These are phyloP conservation scores for Triticum aestivum DNA, from an alignment of 176 grass and related monocot species.

Conservation along the genomic window DNA sequence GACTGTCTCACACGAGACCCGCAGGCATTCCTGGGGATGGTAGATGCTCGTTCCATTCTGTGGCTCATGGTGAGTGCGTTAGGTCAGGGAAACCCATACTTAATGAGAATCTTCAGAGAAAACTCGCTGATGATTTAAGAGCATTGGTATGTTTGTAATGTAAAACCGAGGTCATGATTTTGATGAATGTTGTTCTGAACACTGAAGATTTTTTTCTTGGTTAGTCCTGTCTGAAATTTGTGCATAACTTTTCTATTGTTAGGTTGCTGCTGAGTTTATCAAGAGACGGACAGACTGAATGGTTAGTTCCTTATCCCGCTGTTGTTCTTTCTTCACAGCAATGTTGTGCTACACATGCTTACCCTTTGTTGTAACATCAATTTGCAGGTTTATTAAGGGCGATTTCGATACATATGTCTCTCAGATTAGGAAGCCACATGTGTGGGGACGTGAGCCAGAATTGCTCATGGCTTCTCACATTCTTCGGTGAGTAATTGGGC, in stretches of 20 bases:
- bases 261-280: slow-evolving; percentile 77
- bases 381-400: slow-evolving; percentile 66
- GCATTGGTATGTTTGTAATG: slow-evolving; percentile 23
- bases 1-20: slow-evolving; percentile 15
- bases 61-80: slow-evolving; percentile 58
- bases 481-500: slow-evolving; percentile 51
- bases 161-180: not conserved
- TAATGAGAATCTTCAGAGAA: slow-evolving; percentile 51
- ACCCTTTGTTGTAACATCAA: not conserved
- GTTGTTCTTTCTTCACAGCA: not conserved
- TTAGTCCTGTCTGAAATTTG: not conserved
- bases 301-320: slow-evolving; percentile 29
- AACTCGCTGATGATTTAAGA: slow-evolving; percentile 73
- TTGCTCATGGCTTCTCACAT: slow-evolving; percentile 78
- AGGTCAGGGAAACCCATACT: slow-evolving; percentile 45
- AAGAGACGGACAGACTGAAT: slow-evolving; percentile 59
- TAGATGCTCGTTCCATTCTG: slow-evolving; percentile 65
- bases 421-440: slow-evolving; percentile 64
- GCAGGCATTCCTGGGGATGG: slow-evolving; percentile 71
- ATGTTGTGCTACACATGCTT: not conserved
- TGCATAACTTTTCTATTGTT: not conserved
- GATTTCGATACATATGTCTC: slow-evolving; percentile 65
- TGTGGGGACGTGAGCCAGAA: slow-evolving; percentile 82
- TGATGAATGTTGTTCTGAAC: not conserved
- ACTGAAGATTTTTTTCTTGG: not conserved